A percentile compares a stretch with the other conserved stretches of the same genome.
phyloP scores from a whole-genome alignment of 2,329 filamentous ascomycete species.

The Neurospora sp. region DNA sequence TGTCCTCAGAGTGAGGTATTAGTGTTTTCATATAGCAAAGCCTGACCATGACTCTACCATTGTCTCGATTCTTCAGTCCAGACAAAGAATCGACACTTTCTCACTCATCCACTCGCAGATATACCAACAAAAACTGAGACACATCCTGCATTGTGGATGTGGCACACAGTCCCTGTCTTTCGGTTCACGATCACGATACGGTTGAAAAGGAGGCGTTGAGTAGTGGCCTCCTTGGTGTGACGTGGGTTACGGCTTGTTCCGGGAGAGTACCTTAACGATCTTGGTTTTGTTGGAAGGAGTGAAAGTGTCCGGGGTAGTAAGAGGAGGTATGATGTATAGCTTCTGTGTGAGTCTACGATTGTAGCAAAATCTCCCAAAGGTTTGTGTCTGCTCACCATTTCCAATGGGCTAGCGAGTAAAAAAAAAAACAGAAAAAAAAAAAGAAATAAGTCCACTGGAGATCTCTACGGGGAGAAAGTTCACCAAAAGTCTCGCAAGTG shows the following conservation, averaged over 20 bases:
- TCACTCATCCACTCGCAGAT: no score
- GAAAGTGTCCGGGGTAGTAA: not conserved
- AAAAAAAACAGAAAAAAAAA: no score
- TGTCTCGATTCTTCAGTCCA: not conserved
- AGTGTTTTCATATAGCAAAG: no score
- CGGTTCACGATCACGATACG: not conserved
- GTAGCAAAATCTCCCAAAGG: not conserved
- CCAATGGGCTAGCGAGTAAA: not conserved
- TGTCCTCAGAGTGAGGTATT: no score
- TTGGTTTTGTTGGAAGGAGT: not conserved
- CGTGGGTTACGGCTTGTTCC: not conserved
- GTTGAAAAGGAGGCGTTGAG: not conserved
- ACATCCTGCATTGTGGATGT: not conserved
- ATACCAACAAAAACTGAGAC: not conserved
- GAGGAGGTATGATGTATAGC: not conserved
- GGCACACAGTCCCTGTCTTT: not conserved
- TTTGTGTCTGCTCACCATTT: not conserved
- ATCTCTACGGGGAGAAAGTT: not conserved
- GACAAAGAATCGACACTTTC: not conserved
- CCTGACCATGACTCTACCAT: not conserved
- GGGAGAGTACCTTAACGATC: not conserved
- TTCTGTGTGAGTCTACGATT: not conserved
- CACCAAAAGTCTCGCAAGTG: not conserved
- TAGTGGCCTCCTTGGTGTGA: not conserved
- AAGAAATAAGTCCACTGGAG: not conserved